Base-by-base conservation (phyloP, 371 early-diverging fungal genomes). In the Dinochytrium kinnereticum region DNA sequence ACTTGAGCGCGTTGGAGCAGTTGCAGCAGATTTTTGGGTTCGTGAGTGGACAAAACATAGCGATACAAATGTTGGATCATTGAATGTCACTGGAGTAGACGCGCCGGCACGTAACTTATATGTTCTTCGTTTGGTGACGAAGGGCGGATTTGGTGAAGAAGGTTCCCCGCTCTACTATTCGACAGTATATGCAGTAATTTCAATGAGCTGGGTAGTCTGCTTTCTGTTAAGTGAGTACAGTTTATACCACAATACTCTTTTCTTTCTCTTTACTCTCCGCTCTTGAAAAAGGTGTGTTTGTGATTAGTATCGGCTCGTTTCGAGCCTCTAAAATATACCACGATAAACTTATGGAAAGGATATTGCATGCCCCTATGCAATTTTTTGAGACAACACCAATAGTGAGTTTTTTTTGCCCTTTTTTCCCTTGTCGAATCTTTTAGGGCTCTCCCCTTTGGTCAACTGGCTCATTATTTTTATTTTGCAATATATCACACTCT, bases 351-450 rank as follows among this genome's bases (percentile, higher is more conserved):
- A 67, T 84, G 44, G 26, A 38, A n/a, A 44, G 71, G 28, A 59
- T 86, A 19, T 36, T 83, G 30, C 53, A 61, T 30, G 83, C 86
- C 1, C 86, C 86, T 36, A 69, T 93, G 37, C 85, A 90, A 21
- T 94, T 94, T 74, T 81, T 79, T 74, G 95, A 96, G 50, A 86
- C 82, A 26, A 95, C 94, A 0, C 91, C 95, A 1, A 76, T 92
- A 40, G 66, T 66, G 44, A 40, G 66, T 44, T 13, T 17, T 37
- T 15, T 55, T 30, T 28, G 15, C 21, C 17, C 15, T 37, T 15
- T 64, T 33, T n/a, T 2, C 7, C 51, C 36, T 7, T 15, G 39
- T 39, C 15, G 28, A 24, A 3, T 59, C 10, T n/a, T 30, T 93
- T 1, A 75, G 50, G 7, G 21, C n/a, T n/a, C n/a, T n/a, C n/a